Evolutionary conservation across 2,329 filamentous ascomycete species (phyloP).

Genomic region (Iodosphaeria phyllophila): DNA sequence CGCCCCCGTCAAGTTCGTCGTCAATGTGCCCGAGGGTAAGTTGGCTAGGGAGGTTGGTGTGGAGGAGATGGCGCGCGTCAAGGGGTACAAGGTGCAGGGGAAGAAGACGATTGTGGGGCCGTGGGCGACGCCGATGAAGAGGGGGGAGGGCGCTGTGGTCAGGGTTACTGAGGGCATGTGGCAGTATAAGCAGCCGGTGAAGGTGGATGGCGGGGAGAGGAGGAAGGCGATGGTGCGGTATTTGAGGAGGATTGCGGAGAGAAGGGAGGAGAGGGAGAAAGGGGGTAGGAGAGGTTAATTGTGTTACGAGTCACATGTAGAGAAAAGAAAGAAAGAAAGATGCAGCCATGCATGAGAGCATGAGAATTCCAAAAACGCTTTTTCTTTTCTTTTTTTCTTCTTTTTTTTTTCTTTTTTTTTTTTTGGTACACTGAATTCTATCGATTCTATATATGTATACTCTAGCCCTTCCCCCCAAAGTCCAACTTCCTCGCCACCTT

Average conservation of each 20-base stretch:
- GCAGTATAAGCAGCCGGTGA: constrained; percentile 72
- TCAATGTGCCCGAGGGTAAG: constrained; percentile 32
- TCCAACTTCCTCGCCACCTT: constrained; percentile 73
- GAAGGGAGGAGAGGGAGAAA: constrained; percentile 40
- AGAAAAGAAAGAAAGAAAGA: neutral
- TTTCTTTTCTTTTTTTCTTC: neutral
- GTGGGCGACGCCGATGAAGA: constrained; percentile 50
- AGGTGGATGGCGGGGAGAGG: constrained; percentile 93
- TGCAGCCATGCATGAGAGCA: no score
- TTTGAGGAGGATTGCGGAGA: constrained; percentile 65
- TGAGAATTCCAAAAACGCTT: neutral
- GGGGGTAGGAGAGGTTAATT: constrained; percentile 7
- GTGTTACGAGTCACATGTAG: neutral
- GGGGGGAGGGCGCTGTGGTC: constrained; percentile 44
- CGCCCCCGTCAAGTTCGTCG: constrained; percentile 28
- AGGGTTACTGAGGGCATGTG: constrained; percentile 73
- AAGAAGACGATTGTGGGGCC: constrained; percentile 57
- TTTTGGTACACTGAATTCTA: no score
- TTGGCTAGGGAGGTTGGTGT: constrained; percentile 15
- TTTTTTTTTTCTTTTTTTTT: no score
- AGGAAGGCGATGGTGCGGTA: constrained; percentile 70
- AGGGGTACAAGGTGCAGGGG: constrained; percentile 48
- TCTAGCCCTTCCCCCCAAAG: constrained; percentile 36
- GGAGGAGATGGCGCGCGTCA: constrained; percentile 31
- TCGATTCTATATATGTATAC: no score